Percentiles rank a stretch among this genome's conserved stretches.
These are phyloP conservation scores for Rhodotorula sp. DNA, from an alignment of 1,284 basidiomycete species.

Conservation along the genomic window DNA sequence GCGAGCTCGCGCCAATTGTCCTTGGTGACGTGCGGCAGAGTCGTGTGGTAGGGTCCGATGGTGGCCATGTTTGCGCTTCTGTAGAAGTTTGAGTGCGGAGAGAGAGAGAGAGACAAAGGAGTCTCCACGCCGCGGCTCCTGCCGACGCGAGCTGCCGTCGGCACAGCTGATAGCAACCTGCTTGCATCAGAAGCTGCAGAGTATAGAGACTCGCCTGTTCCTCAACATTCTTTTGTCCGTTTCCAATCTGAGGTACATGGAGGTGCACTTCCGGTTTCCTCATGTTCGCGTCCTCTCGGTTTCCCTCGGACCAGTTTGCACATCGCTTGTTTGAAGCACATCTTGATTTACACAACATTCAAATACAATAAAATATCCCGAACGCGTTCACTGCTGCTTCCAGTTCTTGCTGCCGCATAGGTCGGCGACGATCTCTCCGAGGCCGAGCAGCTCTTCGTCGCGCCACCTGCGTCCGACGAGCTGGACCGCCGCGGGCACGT, in stretches of 20 bases:
- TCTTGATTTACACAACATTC: too few species aligned
- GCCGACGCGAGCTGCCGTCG: background rate
- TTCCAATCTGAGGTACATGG: too few species aligned
- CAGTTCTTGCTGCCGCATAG: slow-evolving; percentile 5
- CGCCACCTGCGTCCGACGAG: slow-evolving; percentile 11
- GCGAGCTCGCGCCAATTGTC: slow-evolving; percentile 9
- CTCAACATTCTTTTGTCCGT: too few species aligned
- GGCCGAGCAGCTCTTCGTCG: slow-evolving; percentile 12
- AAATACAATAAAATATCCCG: too few species aligned
- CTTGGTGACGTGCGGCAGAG: slow-evolving; percentile 6
- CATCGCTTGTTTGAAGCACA: too few species aligned
- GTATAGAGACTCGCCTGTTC: too few species aligned
- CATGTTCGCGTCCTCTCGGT: too few species aligned
- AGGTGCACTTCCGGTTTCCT: too few species aligned
- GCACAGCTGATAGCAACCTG: background rate
- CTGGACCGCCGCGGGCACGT: slow-evolving; percentile 5
- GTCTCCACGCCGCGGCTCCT: too few species aligned
- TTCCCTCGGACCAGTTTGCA: too few species aligned
- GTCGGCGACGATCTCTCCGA: background rate
- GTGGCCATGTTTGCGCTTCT: background rate
- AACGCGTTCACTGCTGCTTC: background rate
- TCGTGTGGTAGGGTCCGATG: slow-evolving; percentile 4
- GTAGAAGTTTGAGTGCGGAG: background rate
- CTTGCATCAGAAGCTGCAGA: too few species aligned
- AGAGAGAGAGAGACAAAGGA: background rate